phyloP scores from a whole-genome alignment of 2,329 filamentous ascomycete species.

The Penicillium frequentans region DNA sequence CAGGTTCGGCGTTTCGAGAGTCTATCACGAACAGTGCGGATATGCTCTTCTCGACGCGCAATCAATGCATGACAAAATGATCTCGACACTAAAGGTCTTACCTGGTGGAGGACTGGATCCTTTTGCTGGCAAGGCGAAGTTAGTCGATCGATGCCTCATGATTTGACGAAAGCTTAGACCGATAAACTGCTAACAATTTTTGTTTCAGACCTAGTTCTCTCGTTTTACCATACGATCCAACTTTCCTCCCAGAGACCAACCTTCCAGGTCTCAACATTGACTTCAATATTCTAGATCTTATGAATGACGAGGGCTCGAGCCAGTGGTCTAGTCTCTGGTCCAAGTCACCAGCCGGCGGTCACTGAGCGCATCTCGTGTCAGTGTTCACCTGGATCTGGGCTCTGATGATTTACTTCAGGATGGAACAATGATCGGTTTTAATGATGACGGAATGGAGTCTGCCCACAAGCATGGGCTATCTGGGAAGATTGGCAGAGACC shows the following conservation, averaged over 20 bases:
- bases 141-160: slow-evolving; percentile 25
- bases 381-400: slow-evolving; percentile 49
- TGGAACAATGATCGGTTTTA: slow-evolving; percentile 40
- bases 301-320: slow-evolving; percentile 31
- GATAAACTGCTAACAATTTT: not conserved
- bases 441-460: slow-evolving; percentile 44
- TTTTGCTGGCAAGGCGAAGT: slow-evolving; percentile 72
- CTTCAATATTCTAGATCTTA: slow-evolving; percentile 46
- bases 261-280: slow-evolving; percentile 62
- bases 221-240: slow-evolving; percentile 76
- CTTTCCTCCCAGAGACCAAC: slow-evolving; percentile 68
- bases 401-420: slow-evolving; percentile 46
- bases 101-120: slow-evolving; percentile 65
- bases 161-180: not conserved
- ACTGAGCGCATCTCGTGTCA: slow-evolving; percentile 27
- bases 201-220: slow-evolving; percentile 53
- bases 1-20: slow-evolving; percentile 76
- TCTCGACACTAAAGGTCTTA: slow-evolving; percentile 62
- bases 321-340: slow-evolving; percentile 35
- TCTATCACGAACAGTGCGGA: slow-evolving; percentile 81
- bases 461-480: slow-evolving; percentile 31
- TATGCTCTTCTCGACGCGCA: slow-evolving; percentile 83
- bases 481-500: slow-evolving; percentile 22
- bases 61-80: slow-evolving; percentile 71
- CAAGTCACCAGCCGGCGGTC: slow-evolving; percentile 34